Conservation (phyloP, 305 asterid species). For the Petunia hybrid region DNA sequence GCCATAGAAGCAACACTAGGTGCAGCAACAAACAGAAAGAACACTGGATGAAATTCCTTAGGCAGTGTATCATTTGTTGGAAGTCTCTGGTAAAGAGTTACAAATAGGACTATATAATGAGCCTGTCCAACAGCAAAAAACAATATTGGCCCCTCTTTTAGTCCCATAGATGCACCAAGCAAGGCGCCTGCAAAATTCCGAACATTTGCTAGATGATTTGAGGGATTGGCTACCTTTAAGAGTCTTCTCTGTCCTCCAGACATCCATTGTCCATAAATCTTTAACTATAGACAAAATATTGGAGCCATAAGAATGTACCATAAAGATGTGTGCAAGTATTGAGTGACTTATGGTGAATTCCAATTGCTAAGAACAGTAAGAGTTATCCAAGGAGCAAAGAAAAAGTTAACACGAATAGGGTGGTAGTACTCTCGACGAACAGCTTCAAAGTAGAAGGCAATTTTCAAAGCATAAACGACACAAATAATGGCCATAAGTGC, state of each 20-base stretch:
- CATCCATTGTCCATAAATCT: conserved; percentile 23
- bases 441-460: conserved; percentile 9
- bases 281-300: not conserved
- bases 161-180: conserved; percentile 29
- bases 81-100: conserved; percentile 42
- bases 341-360: not conserved
- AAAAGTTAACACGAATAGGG: not conserved
- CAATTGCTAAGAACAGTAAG: not conserved
- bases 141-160: not conserved
- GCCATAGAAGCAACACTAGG: not conserved
- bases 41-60: conserved; percentile 33
- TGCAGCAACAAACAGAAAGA: not conserved
- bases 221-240: conserved; percentile 82
- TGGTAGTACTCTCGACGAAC: too few species aligned
- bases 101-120: conserved; percentile 73
- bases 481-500: not conserved
- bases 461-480: not conserved
- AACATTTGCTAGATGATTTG: conserved; percentile 67
- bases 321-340: not conserved
- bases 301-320: not conserved
- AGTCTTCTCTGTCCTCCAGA: conserved; percentile 64
- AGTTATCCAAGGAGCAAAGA: conserved; percentile 20
- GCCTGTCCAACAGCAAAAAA: conserved; percentile 61
- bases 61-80: not conserved
- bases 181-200: conserved; percentile 83